Percentiles rank a stretch among this genome's conserved stretches.
phyloP scores from a whole-genome alignment of 768 basidiomycete species.

The Suillus luteus region DNA sequence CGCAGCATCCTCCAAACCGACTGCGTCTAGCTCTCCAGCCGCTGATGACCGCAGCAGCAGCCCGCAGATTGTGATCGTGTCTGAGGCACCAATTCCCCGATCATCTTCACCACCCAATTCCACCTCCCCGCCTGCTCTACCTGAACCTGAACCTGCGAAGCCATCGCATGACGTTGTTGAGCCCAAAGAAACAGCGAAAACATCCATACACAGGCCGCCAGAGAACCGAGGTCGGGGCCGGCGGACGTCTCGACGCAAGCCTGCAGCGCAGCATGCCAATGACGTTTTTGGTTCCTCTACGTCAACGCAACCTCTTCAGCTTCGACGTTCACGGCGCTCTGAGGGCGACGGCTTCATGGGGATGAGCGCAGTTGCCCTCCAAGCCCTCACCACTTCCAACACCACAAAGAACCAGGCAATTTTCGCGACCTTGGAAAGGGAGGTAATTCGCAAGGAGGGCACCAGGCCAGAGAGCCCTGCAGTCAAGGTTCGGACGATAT shows the following conservation, averaged over 20 bases:
- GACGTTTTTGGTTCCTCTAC: constrained; percentile 41
- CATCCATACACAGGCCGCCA: constrained; percentile 3
- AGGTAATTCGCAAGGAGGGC: constrained; percentile 71
- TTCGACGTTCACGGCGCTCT: constrained; percentile 44
- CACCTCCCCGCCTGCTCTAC: constrained; percentile 13
- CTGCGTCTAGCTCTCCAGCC: neutral
- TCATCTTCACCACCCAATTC: neutral
- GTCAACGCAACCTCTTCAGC: constrained; percentile 31
- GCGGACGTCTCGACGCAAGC: constrained; percentile 56
- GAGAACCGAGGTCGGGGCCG: constrained; percentile 32
- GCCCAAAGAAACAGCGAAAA: constrained; percentile 4
- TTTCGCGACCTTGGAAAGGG: constrained; percentile 60
- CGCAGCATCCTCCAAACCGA: neutral
- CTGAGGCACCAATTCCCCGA: neutral
- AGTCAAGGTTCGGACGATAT: constrained; percentile 69
- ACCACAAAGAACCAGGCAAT: constrained; percentile 74
- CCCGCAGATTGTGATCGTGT: neutral
- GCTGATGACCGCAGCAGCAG: neutral
- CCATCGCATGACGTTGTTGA: constrained; percentile 24
- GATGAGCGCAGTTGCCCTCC: constrained; percentile 70
- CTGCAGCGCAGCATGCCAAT: constrained; percentile 33
- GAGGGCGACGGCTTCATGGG: constrained; percentile 54
- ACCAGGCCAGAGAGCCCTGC: constrained; percentile 74
- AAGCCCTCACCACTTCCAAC: constrained; percentile 70
- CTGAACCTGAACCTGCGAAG: constrained; percentile 15